These are phyloP conservation scores for Pyricularia pennisetigena DNA, from an alignment of 2,329 filamentous ascomycete genomes.

Conservation along the genomic window DNA sequence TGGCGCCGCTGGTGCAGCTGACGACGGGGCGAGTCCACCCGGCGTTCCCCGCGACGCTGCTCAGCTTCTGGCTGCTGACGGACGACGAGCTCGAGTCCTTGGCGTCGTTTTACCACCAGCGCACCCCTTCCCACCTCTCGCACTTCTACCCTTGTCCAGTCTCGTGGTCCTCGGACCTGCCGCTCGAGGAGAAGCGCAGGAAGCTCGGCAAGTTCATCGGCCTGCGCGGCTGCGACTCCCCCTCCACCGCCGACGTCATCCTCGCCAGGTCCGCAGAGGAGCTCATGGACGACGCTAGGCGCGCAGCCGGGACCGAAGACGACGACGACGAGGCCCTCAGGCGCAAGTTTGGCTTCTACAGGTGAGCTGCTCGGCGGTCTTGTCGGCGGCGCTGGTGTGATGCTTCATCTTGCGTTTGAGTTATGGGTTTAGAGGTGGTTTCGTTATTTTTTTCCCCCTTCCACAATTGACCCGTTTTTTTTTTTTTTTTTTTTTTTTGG, in stretches of 20 bases:
- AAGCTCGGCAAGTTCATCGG: constrained; percentile 69
- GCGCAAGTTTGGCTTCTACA: constrained; percentile 29
- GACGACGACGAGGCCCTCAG: constrained; percentile 33
- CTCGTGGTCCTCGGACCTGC: constrained; percentile 43
- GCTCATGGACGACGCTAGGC: constrained; percentile 25
- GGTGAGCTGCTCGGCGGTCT: neutral
- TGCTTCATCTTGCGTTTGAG: neutral
- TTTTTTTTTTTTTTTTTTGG: neutral
- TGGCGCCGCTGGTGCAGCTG: constrained; percentile 58
- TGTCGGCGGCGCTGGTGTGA: neutral
- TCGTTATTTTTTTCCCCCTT: too few relatives aligned
- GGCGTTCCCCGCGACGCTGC: constrained; percentile 54
- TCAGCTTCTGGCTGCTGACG: constrained; percentile 66
- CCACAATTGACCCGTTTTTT: too few relatives aligned
- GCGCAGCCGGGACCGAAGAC: constrained; percentile 27
- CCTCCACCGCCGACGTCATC: constrained; percentile 19
- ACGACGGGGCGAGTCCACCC: constrained; percentile 53
- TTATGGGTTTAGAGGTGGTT: neutral
- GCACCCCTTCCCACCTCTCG: constrained; percentile 43
- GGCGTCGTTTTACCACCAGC: constrained; percentile 66
- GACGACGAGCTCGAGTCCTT: constrained; percentile 60
- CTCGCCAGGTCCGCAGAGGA: neutral
- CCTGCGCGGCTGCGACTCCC: constrained; percentile 44
- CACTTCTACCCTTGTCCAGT: constrained; percentile 59
- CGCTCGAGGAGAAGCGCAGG: constrained; percentile 58